Evolutionary conservation across 768 basidiomycete species (phyloP).

Genomic region (Boletus rubescentipes): DNA sequence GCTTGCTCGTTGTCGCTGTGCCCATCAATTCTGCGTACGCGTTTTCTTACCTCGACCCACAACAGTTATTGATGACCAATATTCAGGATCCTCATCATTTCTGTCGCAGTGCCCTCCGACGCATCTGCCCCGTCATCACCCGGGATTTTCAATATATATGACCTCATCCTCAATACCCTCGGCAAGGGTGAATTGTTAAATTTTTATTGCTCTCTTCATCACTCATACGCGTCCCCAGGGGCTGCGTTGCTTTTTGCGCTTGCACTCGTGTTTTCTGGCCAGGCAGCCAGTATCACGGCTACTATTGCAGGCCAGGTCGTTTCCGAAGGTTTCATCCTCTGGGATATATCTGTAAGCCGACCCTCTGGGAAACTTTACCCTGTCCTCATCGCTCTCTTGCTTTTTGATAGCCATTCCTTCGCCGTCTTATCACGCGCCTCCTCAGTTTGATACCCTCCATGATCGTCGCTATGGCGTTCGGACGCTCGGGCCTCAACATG

Average conservation of each 20-base stretch:
- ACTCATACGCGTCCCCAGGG: neutral
- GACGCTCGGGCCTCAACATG: constrained; percentile 42
- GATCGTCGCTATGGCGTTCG: constrained; percentile 43
- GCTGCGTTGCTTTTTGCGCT: constrained; percentile 40
- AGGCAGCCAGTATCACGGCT: constrained; percentile 24
- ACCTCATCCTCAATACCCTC: neutral
- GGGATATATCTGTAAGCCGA: constrained; percentile 34
- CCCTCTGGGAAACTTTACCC: neutral
- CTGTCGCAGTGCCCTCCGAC: constrained; percentile 8
- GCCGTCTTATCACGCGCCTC: constrained; percentile 44
- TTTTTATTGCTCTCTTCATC: neutral
- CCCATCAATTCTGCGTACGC: too few relatives aligned
- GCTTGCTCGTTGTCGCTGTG: too few relatives aligned
- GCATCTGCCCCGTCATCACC: neutral
- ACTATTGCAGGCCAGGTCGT: too few relatives aligned
- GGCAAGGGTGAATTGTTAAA: constrained; percentile 33
- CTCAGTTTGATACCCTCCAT: constrained; percentile 46
- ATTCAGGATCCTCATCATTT: constrained; percentile 38
- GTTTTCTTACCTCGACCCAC: too few relatives aligned
- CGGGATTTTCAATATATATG: too few relatives aligned
- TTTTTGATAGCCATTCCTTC: constrained; percentile 28
- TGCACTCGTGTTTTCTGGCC: constrained; percentile 46
- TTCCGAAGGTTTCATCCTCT: too few relatives aligned
- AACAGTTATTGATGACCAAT: too few relatives aligned
- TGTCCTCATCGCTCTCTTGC: too few relatives aligned